Evolutionary conservation across 352 stramenopile species (phyloP).

Genomic region (Peronospora destructor): DNA sequence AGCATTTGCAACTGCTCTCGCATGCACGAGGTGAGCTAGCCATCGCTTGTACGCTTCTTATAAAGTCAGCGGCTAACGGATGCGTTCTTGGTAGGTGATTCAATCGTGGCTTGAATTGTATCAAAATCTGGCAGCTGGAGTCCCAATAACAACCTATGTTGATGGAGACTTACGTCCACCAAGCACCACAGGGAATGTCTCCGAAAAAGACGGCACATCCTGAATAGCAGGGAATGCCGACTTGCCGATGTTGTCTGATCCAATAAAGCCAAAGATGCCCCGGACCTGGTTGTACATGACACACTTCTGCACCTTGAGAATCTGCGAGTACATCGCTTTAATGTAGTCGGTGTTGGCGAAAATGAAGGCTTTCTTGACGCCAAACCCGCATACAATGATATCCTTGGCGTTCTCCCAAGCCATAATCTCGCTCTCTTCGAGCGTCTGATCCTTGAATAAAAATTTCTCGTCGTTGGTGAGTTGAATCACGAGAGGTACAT

Average conservation of each 20-base stretch:
- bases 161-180: slow-evolving; percentile 34
- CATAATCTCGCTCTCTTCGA: slow-evolving; percentile 87
- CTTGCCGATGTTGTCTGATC: slow-evolving; percentile 98
- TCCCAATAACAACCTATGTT: slow-evolving; percentile 23
- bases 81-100: slow-evolving; percentile 23
- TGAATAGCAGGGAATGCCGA: slow-evolving; percentile 98
- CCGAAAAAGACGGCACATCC: slow-evolving; percentile 95
- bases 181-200: slow-evolving; percentile 93
- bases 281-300: slow-evolving; percentile 96
- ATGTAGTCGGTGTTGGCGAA: slow-evolving; percentile 99
- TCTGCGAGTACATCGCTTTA: slow-evolving; percentile 97
- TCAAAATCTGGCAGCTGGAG: slow-evolving; percentile 31
- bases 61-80: slow-evolving; percentile 3
- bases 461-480: slow-evolving; percentile 99
- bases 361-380: slow-evolving; percentile 98
- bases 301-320: slow-evolving; percentile 99
- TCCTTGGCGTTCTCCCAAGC: slow-evolving; percentile 99
- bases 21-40: slow-evolving; percentile 58
- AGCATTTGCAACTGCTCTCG: slow-evolving; percentile 79
- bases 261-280: slow-evolving; percentile 99
- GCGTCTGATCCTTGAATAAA: slow-evolving; percentile 96
- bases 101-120: slow-evolving; percentile 42
- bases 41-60: neutral
- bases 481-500: slow-evolving; percentile 99
- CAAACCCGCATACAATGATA: slow-evolving; percentile 98